Evolutionary conservation across 768 basidiomycete genomes (phyloP).

Genomic region (Phylloporus scabripes): DNA sequence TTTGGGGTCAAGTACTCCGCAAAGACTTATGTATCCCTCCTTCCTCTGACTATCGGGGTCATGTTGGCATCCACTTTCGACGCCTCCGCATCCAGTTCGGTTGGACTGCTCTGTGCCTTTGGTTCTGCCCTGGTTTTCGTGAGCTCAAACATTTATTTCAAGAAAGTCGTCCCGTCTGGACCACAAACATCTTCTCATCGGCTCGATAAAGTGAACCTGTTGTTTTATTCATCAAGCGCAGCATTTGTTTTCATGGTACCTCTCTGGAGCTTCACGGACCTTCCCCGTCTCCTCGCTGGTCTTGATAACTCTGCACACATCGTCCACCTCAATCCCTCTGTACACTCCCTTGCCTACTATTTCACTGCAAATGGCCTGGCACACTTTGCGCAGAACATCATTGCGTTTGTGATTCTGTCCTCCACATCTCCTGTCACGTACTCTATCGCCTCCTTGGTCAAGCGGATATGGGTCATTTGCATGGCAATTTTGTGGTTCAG

Average conservation of each 20-base stretch:
- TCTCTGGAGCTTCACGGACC: constrained; percentile 88
- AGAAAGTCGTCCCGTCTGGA: constrained; percentile 84
- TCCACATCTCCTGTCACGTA: constrained; percentile 98
- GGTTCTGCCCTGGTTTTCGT: constrained; percentile 97
- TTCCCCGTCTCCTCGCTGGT: constrained; percentile 56
- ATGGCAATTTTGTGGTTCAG: constrained; percentile 97
- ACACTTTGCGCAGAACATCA: constrained; percentile 95
- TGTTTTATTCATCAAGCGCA: constrained; percentile 90
- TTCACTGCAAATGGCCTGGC: constrained; percentile 93
- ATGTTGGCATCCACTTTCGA: constrained; percentile 97
- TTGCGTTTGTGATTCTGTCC: constrained; percentile 94
- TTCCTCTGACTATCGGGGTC: constrained; percentile 94
- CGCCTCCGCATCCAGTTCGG: constrained; percentile 75
- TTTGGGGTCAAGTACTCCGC: constrained; percentile 92
- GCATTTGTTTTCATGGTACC: constrained; percentile 97
- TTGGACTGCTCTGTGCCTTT: constrained; percentile 92
- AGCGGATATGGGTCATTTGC: constrained; percentile 97
- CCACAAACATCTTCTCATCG: constrained; percentile 58
- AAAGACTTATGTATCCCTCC: constrained; percentile 85
- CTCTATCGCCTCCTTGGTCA: constrained; percentile 95
- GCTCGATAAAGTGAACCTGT: constrained; percentile 94
- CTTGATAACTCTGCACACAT: constrained; percentile 2
- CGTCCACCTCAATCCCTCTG: constrained; percentile 40
- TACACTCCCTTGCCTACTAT: constrained; percentile 70
- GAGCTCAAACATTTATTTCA: constrained; percentile 98